phyloP scores from a whole-genome alignment of 345 rosid species.

The Ceriops tagal region DNA sequence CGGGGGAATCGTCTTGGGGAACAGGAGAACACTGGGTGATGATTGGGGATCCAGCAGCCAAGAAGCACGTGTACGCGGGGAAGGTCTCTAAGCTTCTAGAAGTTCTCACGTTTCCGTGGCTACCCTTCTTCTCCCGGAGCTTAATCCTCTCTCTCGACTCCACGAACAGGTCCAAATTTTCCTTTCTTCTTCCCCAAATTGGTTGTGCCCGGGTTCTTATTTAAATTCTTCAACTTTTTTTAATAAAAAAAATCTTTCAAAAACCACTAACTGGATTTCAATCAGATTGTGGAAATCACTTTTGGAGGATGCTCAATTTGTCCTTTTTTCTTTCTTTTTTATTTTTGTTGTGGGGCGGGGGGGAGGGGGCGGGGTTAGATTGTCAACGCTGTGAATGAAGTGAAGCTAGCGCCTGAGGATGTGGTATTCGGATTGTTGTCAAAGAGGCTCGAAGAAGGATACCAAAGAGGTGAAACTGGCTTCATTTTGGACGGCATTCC shows the following conservation, averaged over 20 bases:
- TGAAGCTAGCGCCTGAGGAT: slow-evolving; percentile 67
- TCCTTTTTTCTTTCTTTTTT: neutral
- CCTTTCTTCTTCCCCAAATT: neutral
- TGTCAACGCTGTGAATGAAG: slow-evolving; percentile 58
- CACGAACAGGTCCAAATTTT: slow-evolving; percentile 50
- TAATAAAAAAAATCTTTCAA: neutral
- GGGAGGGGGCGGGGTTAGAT: slow-evolving; percentile 25
- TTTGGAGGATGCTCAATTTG: too few species aligned
- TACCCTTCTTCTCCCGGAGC: slow-evolving; percentile 77
- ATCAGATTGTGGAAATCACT: too few species aligned
- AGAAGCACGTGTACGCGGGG: slow-evolving; percentile 73
- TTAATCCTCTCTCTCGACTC: slow-evolving; percentile 65
- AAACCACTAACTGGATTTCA: too few species aligned
- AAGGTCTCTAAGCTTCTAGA: slow-evolving; percentile 74
- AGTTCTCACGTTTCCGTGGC: slow-evolving; percentile 93
- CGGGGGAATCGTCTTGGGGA: slow-evolving; percentile 41
- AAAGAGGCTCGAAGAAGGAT: slow-evolving; percentile 83
- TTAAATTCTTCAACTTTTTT: neutral
- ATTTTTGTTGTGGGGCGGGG: too few species aligned
- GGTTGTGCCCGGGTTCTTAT: neutral
- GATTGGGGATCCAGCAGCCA: slow-evolving; percentile 71
- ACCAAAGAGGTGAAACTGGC: slow-evolving; percentile 70
- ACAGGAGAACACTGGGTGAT: slow-evolving; percentile 97
- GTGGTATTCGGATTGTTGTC: slow-evolving; percentile 71
- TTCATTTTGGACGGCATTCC: slow-evolving; percentile 96